Base-by-base conservation (phyloP, 73 alveolate species). In the Stentor coeruleus region DNA sequence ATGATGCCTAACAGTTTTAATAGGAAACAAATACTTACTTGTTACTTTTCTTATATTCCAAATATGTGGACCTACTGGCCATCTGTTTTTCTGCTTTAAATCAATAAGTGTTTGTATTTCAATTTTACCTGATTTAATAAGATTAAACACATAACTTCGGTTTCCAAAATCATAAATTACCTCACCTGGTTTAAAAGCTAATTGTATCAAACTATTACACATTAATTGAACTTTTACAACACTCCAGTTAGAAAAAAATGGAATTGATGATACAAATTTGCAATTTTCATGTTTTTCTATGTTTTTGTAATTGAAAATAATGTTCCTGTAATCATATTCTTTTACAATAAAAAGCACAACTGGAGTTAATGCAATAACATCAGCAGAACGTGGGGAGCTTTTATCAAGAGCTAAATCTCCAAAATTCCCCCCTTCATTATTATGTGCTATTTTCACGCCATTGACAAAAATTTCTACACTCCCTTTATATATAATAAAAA, bases 121-220 rank as follows among this genome's bases (percentile, higher is more conserved):
- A 11, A 66, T 40, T 66, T 66, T 20, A 20, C 79, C 79, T 66
- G n/a, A 31, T 40, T 66, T 66, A 40, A 66, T 66, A 66, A 66
- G n/a, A 33, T 66, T 28, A 66, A 66, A 66, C 26, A 31, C 37
- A 1, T 66, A 11, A 66, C 79, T 66, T 66, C n/a, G 42, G 36
- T 66, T 40, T 1, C 33, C 15, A 20, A 20, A 31, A 31, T 66
- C 79, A 33, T 66, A 66, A 66, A 66, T 20, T 11, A 33, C 39
- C 15, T 33, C 26, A 20, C 79, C 79, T 20, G 79, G 49, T 66
- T 20, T 20, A 31, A 66, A 66, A 0, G 42, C 14, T 26, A 20
- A 14, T 66, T 20, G n/a, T 26, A 66, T 33, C 39, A 66, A 20
- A 66, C 20, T 28, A 40, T 40, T 66, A 26, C 49, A 66, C 26